A percentile compares a stretch with the other conserved stretches of the same genome.
Evolutionary conservation across 495 filamentous ascomycete genomes (phyloP).

Genomic region (Aspergillus kassunensis): DNA sequence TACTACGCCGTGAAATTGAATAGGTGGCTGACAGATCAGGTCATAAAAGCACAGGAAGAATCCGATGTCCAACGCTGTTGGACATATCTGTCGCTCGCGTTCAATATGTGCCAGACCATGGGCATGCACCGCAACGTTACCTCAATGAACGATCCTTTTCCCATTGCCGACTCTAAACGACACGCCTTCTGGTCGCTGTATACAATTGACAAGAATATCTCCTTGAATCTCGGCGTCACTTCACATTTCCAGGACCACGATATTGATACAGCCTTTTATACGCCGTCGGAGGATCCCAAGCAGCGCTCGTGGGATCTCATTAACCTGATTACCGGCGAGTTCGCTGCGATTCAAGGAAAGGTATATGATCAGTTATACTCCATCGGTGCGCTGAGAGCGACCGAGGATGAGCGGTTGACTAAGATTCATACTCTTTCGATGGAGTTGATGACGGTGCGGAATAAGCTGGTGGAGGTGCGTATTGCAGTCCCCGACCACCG

Average conservation of each 20-base stretch:
- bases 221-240: conserved; percentile 23
- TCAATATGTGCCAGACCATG: conserved; percentile 27
- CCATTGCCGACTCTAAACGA: conserved; percentile 19
- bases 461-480: conserved; percentile 19
- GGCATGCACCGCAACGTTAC: conserved; percentile 20
- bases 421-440: conserved; percentile 16
- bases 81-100: conserved; percentile 26
- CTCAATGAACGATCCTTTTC: conserved; percentile 8
- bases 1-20: neutral
- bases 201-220: conserved; percentile 26
- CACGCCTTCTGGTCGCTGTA: conserved; percentile 27
- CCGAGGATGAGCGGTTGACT: conserved; percentile 6
- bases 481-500: neutral
- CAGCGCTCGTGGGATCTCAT: conserved; percentile 24
- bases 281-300: conserved; percentile 13
- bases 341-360: conserved; percentile 20
- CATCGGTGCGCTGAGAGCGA: conserved; percentile 7
- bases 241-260: conserved; percentile 30
- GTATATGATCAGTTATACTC: conserved; percentile 27
- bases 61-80: conserved; percentile 25
- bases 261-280: conserved; percentile 20
- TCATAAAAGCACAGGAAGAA: conserved; percentile 26
- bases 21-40: conserved; percentile 9
- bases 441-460: conserved; percentile 21
- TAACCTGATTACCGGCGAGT: conserved; percentile 21